Evolutionary conservation across 2,329 filamentous ascomycete genomes (phyloP).

Genomic region (Davidsoniella eucalypti): DNA sequence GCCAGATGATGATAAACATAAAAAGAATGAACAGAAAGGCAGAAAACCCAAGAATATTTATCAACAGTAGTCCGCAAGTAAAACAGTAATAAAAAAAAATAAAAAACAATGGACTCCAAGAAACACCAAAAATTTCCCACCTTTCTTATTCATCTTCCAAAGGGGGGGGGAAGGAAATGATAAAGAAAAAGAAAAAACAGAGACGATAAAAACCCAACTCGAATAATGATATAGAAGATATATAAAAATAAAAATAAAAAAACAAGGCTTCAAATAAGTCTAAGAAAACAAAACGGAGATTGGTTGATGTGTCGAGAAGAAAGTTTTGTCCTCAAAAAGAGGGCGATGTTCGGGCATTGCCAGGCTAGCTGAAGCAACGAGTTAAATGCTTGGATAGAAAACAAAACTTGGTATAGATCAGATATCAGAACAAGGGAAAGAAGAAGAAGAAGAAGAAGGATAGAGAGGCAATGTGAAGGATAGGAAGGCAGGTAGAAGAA

Average conservation of each 20-base stretch:
- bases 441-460: slow-evolving; percentile 1
- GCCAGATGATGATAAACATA: not conserved
- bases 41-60: not conserved
- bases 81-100: not conserved
- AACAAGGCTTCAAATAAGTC: slow-evolving; percentile 5
- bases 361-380: no score
- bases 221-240: not conserved
- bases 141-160: not conserved
- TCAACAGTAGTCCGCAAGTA: not conserved
- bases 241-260: not conserved
- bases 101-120: not conserved
- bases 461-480: not conserved
- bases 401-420: not conserved
- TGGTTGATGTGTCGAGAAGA: not conserved
- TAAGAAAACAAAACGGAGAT: slow-evolving; percentile 2
- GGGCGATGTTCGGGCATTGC: no score
- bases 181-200: not conserved
- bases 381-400: not conserved
- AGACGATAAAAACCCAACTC: not conserved
- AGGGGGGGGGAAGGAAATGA: not conserved
- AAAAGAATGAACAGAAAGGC: not conserved
- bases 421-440: not conserved
- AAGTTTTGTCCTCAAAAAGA: no score
- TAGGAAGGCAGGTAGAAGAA: not conserved
- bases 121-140: no score